Conservation (phyloP, 139 green algal genomes). For the Medakamo hakoo region DNA sequence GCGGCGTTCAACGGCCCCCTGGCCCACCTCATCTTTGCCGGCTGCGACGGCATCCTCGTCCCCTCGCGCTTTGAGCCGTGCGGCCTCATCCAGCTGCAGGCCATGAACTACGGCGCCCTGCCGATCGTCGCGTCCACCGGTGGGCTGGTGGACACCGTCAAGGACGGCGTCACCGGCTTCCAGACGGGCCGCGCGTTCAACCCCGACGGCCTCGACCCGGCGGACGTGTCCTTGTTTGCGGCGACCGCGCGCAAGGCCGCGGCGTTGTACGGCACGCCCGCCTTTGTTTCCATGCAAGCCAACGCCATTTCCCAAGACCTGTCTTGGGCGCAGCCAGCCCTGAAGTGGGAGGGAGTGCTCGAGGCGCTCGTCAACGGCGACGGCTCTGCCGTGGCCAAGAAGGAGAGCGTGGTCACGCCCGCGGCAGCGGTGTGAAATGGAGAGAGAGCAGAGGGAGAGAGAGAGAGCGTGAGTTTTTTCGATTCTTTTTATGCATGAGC, state of each 20-base stretch:
- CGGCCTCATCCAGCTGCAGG: constrained; percentile 92
- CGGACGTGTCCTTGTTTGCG: constrained; percentile 8
- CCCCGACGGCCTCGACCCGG: constrained; percentile 26
- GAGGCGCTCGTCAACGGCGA: background rate
- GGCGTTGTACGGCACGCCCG: constrained; percentile 49
- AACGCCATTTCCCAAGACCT: constrained; percentile 87
- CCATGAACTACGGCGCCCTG: constrained; percentile 78
- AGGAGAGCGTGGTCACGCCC: background rate
- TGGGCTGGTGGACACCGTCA: constrained; percentile 95
- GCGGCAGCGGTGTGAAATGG: background rate
- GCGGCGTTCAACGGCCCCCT: constrained; percentile 73
- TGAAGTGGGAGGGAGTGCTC: constrained; percentile 86
- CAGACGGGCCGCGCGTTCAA: constrained; percentile 73
- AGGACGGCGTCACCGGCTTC: constrained; percentile 96
- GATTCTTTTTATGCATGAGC: no score
- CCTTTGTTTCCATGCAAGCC: constrained; percentile 70
- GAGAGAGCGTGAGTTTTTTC: background rate
- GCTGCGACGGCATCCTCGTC: constrained; percentile 91
- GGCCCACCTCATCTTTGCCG: constrained; percentile 86
- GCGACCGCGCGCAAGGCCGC: constrained; percentile 50
- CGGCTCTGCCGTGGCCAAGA: background rate
- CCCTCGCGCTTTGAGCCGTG: constrained; percentile 96
- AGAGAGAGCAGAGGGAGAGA: background rate
- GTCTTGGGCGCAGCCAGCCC: constrained; percentile 74
- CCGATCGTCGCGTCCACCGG: constrained; percentile 91